A percentile compares a stretch with the other conserved stretches of the same genome.
These are phyloP conservation scores for Colletotrichum sp. DNA, from an alignment of 2,329 filamentous ascomycete genomes.

Conservation along the genomic window DNA sequence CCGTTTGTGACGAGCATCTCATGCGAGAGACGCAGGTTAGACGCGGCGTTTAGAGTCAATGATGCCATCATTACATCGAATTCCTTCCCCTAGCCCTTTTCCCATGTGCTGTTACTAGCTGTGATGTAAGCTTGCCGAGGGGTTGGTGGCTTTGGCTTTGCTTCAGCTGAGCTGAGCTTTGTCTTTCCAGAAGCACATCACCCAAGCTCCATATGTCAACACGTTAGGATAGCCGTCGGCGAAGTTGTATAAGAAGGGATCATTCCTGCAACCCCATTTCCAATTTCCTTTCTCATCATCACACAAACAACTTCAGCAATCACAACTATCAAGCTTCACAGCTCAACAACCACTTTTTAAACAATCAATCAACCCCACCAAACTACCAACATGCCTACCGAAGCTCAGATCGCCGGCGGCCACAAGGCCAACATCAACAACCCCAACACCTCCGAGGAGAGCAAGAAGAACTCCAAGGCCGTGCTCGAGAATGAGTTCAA, in stretches of 20 bases:
- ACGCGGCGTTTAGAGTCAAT: background rate
- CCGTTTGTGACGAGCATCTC: background rate
- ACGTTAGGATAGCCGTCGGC: rapidly evolving
- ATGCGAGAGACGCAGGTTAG: background rate
- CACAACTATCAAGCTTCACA: background rate
- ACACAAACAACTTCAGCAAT: background rate
- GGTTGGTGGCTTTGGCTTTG: background rate
- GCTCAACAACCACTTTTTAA: background rate
- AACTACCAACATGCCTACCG: slow-evolving; percentile 47
- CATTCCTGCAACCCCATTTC: background rate
- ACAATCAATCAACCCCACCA: background rate
- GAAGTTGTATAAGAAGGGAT: slow-evolving; percentile 18
- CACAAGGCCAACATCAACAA: slow-evolving; percentile 66
- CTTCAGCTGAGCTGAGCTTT: background rate
- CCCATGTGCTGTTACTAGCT: background rate
- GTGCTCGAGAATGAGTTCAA: slow-evolving; percentile 57
- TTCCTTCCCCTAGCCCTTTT: background rate
- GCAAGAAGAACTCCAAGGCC: slow-evolving; percentile 59
- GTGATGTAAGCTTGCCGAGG: background rate
- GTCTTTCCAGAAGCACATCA: background rate
- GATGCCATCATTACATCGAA: slow-evolving; percentile 11
- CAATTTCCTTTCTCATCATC: background rate
- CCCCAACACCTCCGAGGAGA: slow-evolving; percentile 59
- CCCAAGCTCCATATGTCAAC: background rate
- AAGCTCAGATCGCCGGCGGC: slow-evolving; percentile 58